Evolutionary conservation across 768 basidiomycete species (phyloP), one percentile per base, ranked within the genome.

Genomic region (Pleurotus djamor): DNA sequence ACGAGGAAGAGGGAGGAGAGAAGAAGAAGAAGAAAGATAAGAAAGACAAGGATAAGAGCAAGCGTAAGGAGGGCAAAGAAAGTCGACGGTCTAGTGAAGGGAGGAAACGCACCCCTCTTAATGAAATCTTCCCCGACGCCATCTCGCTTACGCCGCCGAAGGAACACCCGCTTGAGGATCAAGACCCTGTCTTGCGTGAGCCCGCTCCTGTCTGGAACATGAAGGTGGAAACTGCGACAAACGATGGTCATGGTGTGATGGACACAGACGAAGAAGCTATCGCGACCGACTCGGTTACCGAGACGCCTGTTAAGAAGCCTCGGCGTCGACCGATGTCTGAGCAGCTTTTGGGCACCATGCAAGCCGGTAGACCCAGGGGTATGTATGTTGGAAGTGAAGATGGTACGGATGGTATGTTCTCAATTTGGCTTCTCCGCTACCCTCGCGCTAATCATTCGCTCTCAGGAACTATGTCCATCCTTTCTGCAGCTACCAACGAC

Each of bases 401-500:
- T 47, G 83, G 84, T n/a, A 78, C 79, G 63, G 80, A 66, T 57
- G 72, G 85, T 86, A 61, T 56, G 75, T 66, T 6, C 16, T 14
- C 58, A 33, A n/a, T 56, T 9, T 13, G 38, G 1, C 38, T 59
- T 47, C 44, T 58, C 3, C 38, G 58, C 59, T 48, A 5, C 57
- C 21, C 32, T 17, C 52, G n/a, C 38, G 57, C 6, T 54, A 57
- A 35, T 59, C 57, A 17, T 61, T 47, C 37, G 8, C 44, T 58
- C 41, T 43, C 62, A 82, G 90, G 81, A 61, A 83, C 83, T 12
- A 66, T 91, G 1, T 89, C 86, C 0, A 80, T 91, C 34, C 74
- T 92, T n/a, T 88, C 88, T 62, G 89, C 89, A 0, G 91, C 89
- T 0, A 93, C 91, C 0, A 84, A 90, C 52, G 91, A 93, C 44